A percentile compares a stretch with the other conserved stretches of the same genome.
Conservation (phyloP, 176 grass and related monocot genomes). For the bread wheat (Triticum aestivum) region DNA sequence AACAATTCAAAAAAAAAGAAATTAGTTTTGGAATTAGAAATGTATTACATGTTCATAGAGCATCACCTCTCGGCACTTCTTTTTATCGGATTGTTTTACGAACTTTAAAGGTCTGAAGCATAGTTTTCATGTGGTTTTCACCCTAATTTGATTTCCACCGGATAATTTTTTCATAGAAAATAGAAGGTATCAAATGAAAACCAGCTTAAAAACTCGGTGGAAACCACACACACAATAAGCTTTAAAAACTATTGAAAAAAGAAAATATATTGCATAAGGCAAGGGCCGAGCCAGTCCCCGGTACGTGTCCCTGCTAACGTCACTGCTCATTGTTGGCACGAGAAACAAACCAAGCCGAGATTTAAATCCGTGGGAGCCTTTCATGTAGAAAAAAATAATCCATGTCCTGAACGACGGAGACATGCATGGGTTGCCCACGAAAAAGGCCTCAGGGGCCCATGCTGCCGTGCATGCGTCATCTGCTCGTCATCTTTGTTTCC, state of each 20-base stretch:
- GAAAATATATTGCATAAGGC: too few relatives aligned
- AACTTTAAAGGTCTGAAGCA: not conserved
- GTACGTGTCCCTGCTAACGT: not conserved
- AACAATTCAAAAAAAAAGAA: too few relatives aligned
- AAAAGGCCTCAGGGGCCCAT: conserved; percentile 5
- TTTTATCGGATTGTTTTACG: too few relatives aligned
- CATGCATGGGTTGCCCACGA: not conserved
- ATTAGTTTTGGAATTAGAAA: not conserved
- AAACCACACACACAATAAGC: not conserved
- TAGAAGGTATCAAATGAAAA: not conserved
- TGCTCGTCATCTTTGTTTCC: not conserved
- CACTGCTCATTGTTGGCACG: not conserved
- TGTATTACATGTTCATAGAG: not conserved
- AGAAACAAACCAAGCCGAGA: not conserved
- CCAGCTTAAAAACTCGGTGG: not conserved
- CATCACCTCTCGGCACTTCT: not conserved
- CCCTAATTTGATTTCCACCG: not conserved
- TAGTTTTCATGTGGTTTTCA: not conserved
- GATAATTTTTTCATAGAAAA: not conserved
- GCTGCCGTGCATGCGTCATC: not conserved
- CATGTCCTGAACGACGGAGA: conserved; percentile 1
- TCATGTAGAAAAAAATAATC: not conserved
- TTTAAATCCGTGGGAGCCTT: not conserved
- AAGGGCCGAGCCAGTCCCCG: not conserved
- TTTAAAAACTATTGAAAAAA: too few relatives aligned